Base-by-base conservation (phyloP, 192 early-diverging fungal genomes). In the Gigaspora rosea region DNA sequence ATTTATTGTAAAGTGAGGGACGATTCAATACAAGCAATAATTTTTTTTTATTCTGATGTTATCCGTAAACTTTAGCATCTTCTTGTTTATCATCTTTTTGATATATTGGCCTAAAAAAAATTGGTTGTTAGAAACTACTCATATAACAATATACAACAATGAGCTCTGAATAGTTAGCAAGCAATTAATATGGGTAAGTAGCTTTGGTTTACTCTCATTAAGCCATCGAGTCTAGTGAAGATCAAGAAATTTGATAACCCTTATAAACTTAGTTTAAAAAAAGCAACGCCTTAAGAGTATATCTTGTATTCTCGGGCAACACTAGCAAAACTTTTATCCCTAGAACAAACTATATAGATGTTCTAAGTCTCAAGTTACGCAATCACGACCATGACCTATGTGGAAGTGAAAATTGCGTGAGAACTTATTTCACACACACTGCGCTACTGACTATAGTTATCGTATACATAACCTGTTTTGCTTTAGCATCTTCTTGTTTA, bases 161-260 rank as follows among this genome's bases (percentile, higher is more conserved):
- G n/a, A n/a, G n/a, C n/a, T n/a, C n/a, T 63, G 32, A 63, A 9
- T 35, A 63, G 57, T 63, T 5, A 5, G 61, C 61, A 63, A 32
- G 61, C 8, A 5, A 35, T 63, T 63, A 63, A 63, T 63, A 32
- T 35, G 4, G 27, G 15, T 35, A 63, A 63, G 61, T 0, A 35
- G 32, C 32, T 58, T 58, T n/a, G 57, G 7, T 62, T 62, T 62
- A 62, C 61, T 32, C 61, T 63, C 18, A 32, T 63, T 35, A 35
- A 63, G 61, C 61, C 61, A 63, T 35, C 61, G 61, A 63, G 61
- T 63, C 61, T 32, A 63, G 61, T 15, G 33, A 63, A 63, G 61
- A 27, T 63, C 61, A 63, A 63, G 20, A 63, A 63, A 35, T 15
- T 35, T 63, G 20, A 63, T 63, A 59, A 59, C 8, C 61, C 32